phyloP scores from a whole-genome alignment of 129 eudicot species.

The Saussurea involucrata region DNA sequence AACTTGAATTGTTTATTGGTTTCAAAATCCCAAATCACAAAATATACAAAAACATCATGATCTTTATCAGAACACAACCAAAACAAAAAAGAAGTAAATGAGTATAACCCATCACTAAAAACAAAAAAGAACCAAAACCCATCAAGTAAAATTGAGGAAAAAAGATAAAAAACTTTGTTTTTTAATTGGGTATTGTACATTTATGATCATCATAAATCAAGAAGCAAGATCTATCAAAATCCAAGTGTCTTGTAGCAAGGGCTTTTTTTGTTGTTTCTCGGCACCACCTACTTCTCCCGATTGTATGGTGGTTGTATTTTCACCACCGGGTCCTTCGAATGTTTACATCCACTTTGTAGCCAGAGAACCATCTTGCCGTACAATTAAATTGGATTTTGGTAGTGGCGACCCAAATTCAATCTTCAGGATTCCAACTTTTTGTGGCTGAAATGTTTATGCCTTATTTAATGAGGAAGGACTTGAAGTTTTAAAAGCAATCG shows the following conservation, averaged over 20 bases:
- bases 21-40: too few relatives aligned
- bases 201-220: too few relatives aligned
- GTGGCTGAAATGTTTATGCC: neutral
- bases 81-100: too few relatives aligned
- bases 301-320: neutral
- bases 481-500: neutral
- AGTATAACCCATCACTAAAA: too few relatives aligned
- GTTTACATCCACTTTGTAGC: neutral
- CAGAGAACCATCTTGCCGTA: neutral
- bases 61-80: too few relatives aligned
- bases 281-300: neutral
- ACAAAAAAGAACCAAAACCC: too few relatives aligned
- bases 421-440: neutral
- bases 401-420: neutral
- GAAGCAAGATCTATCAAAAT: too few relatives aligned
- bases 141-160: too few relatives aligned
- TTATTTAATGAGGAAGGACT: neutral
- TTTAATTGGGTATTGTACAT: too few relatives aligned
- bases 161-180: too few relatives aligned
- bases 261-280: neutral
- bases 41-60: too few relatives aligned
- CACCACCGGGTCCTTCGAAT: neutral
- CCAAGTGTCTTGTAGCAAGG: neutral
- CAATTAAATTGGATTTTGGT: neutral
- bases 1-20: too few relatives aligned